Evolutionary conservation across 2,329 filamentous ascomycete genomes (phyloP).

Genomic region (Botrytis elliptica): DNA sequence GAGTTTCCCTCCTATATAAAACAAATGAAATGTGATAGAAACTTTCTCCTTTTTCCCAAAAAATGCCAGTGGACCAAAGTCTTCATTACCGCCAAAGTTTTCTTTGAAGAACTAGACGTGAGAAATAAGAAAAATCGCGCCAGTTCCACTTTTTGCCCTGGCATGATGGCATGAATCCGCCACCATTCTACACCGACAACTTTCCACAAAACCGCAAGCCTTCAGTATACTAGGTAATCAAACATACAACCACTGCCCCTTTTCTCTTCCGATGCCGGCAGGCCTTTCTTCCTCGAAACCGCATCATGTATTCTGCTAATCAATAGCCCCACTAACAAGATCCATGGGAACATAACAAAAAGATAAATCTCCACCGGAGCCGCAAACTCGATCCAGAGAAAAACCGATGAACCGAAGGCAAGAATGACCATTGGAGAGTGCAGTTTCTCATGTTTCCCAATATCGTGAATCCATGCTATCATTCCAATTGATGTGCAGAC

Average conservation of each 20-base stretch:
- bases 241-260: neutral
- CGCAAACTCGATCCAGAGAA: neutral
- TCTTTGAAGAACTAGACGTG: neutral
- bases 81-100: neutral
- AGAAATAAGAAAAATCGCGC: neutral
- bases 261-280: neutral
- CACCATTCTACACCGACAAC: neutral
- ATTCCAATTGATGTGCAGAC: neutral
- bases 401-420: neutral
- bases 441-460: neutral
- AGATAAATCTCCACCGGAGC: neutral
- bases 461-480: neutral
- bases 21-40: neutral
- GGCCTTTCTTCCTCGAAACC: neutral
- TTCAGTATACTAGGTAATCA: neutral
- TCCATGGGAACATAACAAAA: neutral
- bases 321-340: neutral
- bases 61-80: neutral
- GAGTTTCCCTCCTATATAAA: neutral
- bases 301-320: neutral
- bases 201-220: neutral
- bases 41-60: neutral
- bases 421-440: neutral
- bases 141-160: neutral
- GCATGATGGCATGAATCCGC: neutral